Evolutionary conservation across 2,329 filamentous ascomycete species (phyloP).

Genomic region (Fusarium torulosum): DNA sequence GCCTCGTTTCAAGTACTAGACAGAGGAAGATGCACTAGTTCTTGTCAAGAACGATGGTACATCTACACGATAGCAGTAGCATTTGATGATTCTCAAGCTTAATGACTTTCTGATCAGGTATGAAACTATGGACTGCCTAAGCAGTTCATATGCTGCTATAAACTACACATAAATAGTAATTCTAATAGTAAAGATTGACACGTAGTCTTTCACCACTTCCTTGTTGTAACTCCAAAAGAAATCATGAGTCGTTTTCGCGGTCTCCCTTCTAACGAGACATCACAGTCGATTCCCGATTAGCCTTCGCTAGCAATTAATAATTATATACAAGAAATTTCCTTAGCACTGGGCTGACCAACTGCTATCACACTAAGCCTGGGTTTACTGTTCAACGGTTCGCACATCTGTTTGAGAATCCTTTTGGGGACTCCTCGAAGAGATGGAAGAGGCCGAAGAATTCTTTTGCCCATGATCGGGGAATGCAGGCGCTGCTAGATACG

Average conservation of each 20-base stretch:
- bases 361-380: not conserved
- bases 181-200: not conserved
- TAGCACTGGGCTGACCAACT: not conserved
- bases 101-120: not conserved
- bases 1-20: constrained; percentile 40
- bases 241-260: not conserved
- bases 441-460: constrained; percentile 2
- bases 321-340: not conserved
- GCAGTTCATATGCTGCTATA: not conserved
- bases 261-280: not conserved
- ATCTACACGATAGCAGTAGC: not conserved
- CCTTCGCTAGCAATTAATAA: not conserved
- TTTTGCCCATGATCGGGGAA: not conserved
- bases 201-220: not conserved
- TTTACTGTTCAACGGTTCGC: constrained; percentile 7
- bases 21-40: fast-evolving
- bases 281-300: not conserved
- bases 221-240: not conserved
- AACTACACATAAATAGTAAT: not conserved
- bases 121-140: not conserved
- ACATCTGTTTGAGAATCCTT: constrained; percentile 27
- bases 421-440: constrained; percentile 18
- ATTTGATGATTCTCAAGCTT: not conserved
- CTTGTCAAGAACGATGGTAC: not conserved
- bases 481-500: constrained; percentile 5